Conservation (phyloP, 257 asterid genomes). For the Przewalskia tangutica region DNA sequence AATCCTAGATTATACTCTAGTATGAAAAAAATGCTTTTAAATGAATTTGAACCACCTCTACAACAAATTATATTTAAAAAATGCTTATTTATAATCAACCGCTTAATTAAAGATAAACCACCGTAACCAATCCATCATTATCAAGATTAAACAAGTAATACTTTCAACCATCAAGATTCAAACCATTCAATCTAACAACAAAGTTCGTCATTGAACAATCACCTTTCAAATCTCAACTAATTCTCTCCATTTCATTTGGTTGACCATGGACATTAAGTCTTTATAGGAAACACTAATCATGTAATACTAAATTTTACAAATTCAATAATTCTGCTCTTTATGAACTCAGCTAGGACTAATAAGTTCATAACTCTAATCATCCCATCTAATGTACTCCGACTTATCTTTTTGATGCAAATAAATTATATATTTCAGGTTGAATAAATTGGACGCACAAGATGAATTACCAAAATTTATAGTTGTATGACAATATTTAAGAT, state of each 20-base stretch:
- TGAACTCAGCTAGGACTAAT: too few relatives aligned
- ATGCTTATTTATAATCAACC: neutral
- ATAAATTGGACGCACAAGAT: neutral
- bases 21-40: neutral
- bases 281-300: neutral
- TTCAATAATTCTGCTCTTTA: neutral
- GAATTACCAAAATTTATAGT: neutral
- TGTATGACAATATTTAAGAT: neutral
- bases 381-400: neutral
- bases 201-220: neutral
- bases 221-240: neutral
- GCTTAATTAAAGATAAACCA: neutral
- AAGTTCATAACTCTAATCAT: neutral
- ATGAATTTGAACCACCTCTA: neutral
- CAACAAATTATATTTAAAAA: neutral
- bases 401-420: neutral
- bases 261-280: neutral
- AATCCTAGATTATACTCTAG: too few relatives aligned
- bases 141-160: neutral
- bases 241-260: neutral
- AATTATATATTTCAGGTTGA: neutral
- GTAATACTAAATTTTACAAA: neutral
- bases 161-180: neutral
- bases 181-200: neutral
- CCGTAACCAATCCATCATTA: neutral